Conservation (phyloP, 768 basidiomycete species). For the Suillus weaverae region DNA sequence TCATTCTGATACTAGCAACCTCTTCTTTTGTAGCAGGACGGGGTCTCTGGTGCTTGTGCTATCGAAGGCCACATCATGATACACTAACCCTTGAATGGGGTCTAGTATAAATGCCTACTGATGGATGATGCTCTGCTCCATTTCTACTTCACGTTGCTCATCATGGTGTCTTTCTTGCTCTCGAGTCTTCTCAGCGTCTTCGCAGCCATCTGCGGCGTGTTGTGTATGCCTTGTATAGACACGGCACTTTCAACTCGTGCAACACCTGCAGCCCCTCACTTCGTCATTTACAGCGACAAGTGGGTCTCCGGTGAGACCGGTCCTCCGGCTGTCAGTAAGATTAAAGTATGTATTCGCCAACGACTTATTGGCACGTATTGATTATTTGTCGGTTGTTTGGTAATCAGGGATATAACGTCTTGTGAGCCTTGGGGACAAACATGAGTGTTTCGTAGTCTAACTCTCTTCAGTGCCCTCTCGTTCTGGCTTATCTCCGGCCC, state of each 20-base stretch:
- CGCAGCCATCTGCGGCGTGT: neutral
- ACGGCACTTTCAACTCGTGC: neutral
- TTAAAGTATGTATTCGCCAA: constrained; percentile 28
- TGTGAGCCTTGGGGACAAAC: constrained; percentile 35
- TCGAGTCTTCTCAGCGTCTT: neutral
- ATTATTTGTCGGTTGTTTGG: neutral
- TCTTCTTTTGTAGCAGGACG: neutral
- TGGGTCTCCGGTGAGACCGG: constrained; percentile 38
- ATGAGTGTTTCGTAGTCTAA: neutral
- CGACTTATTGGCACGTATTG: neutral
- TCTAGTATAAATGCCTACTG: constrained; percentile 1
- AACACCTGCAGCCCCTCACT: constrained; percentile 37
- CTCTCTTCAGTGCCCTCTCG: constrained; percentile 40
- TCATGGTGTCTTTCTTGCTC: constrained; percentile 6
- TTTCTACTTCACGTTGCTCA: neutral
- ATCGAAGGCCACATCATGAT: neutral
- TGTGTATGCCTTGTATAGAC: neutral
- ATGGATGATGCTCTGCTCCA: neutral
- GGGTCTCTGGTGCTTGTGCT: neutral
- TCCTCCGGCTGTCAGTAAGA: constrained; percentile 33
- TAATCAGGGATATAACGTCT: constrained; percentile 56
- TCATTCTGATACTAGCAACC: neutral
- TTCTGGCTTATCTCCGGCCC: constrained; percentile 59
- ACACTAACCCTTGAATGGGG: neutral
- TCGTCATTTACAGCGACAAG: constrained; percentile 40